Conservation (phyloP, 2,329 filamentous ascomycete genomes). For the Aureobasidium sp. region DNA sequence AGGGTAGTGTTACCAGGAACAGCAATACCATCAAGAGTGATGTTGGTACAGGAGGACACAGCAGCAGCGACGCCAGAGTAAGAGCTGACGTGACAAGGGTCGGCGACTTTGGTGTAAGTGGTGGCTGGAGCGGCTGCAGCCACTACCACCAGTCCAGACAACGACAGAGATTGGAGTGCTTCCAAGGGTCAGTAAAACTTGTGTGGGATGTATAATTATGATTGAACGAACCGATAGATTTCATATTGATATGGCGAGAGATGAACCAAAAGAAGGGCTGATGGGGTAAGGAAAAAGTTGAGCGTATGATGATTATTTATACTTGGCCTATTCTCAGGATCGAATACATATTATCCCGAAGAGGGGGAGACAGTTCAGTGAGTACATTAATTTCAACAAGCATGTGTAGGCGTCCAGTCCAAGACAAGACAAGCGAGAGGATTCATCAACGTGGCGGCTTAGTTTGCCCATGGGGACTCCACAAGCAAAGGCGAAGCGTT, state of each 20-base stretch:
- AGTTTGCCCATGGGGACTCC: neutral
- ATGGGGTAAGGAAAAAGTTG: neutral
- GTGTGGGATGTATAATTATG: too few species aligned
- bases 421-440: constrained; percentile 1
- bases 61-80: constrained; percentile 20
- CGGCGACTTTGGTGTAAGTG: neutral
- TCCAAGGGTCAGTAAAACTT: neutral
- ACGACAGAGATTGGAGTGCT: neutral
- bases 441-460: neutral
- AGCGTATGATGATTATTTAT: neutral
- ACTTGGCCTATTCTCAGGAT: neutral
- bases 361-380: neutral
- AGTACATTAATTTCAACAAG: neutral
- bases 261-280: neutral
- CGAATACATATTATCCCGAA: neutral
- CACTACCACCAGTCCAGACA: neutral
- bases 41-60: constrained; percentile 33
- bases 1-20: constrained; percentile 32
- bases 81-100: neutral
- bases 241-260: neutral
- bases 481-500: constrained; percentile 3
- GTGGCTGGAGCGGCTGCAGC: neutral
- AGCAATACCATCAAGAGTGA: constrained; percentile 32
- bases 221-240: neutral
- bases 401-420: neutral